Evolutionary conservation across 2,329 filamentous ascomycete species (phyloP), one percentile per base, ranked within the genome.

Genomic region (Cercospora zeina): DNA sequence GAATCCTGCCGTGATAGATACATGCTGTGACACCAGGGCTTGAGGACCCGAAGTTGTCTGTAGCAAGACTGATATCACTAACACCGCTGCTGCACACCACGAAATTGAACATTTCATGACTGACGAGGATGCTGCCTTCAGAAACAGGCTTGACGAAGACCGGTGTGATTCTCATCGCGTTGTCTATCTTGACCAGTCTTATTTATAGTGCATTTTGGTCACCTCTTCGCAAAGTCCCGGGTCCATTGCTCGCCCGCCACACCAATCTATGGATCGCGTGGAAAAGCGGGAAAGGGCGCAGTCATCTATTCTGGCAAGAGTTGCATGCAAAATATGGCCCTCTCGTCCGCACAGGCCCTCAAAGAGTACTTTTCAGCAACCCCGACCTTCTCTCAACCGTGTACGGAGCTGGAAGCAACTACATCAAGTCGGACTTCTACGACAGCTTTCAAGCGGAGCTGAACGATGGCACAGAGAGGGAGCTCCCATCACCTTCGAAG

Each of bases 361-460:
- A 89, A 67, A 89, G 92, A 68, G 80, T 92, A 67, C 89, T 87
- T 61, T 79, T 93, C 54, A 87, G 85, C 59, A 88, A 91, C 69
- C 87, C 87, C 33, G 80, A 78, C 7, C 88, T 87, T 5, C 89
- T 93, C 54, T 79, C 81, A 24, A 61, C 47, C 10, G 62, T 70
- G 50, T 71, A 92, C 67, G 89, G 89, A 14, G 63, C 70, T 16
- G 89, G 90, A 58, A 59, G 56, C 27, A 61, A 63, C 31, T 62
- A 67, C 61, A 11, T 50, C 24, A 62, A 63, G n/a, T 59, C 50
- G 4, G 42, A 56, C 7, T 57, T 59, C 24, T 62, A 62, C 47
- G 62, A 63, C 50, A 64, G 59, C 24, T 47, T 54, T 31, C 53
- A 57, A 16, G 27, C 37, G 34, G 61, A 58, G 27, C 16, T 39